Evolutionary conservation across 2,329 filamentous ascomycete species (phyloP), one percentile per base, ranked within the genome.

Genomic region (Penicillium sumatraense): DNA sequence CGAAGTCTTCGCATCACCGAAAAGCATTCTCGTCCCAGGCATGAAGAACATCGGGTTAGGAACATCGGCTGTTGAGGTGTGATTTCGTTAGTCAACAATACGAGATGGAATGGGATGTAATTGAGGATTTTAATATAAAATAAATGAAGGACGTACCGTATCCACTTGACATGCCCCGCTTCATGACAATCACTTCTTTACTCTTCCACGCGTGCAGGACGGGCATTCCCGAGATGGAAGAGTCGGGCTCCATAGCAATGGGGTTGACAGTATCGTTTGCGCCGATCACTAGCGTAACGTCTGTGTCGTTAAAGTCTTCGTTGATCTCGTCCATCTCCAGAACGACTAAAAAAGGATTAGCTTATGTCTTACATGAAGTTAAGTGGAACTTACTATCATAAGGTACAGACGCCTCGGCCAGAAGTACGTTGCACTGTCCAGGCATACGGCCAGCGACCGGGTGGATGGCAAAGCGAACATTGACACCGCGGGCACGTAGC

Each of bases 291-390:
- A 96, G 83, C 0, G 90, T 92, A 9, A 96, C 80, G 66, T 96
- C 92, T 0, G 92, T 96, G 24, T 95, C 89, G 6, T 81, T 75
- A 72, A 96, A 96, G 67, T 96, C 91, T 59, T 96, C 91, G 72
- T 96, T 96, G 77, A 96, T 96, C 78, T 96, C 92, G 65, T 96
- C 92, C 91, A 96, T 96, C 76, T 96, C 91, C 42, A 96, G 82
- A 24, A 96, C 91, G 53, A 96, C 77, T 78, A 23, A 38, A 42
- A 46, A 31, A 13, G 26, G 51, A 56, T 65, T 56, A 66, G 63
- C 44, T 20, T 46, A 18, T 59, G 35, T 35, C 35, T 26, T 13
- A 20, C 20, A 8, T 26, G 33, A 13, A 11, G 24, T n/a, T 11
- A 35, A 52, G 16, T 18, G 20, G 40, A 10, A 68, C 75, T 62